Evolutionary conservation across 2,329 filamentous ascomycete species (phyloP), one percentile per base, ranked within the genome.

Genomic region (Colletotrichum sp.): DNA sequence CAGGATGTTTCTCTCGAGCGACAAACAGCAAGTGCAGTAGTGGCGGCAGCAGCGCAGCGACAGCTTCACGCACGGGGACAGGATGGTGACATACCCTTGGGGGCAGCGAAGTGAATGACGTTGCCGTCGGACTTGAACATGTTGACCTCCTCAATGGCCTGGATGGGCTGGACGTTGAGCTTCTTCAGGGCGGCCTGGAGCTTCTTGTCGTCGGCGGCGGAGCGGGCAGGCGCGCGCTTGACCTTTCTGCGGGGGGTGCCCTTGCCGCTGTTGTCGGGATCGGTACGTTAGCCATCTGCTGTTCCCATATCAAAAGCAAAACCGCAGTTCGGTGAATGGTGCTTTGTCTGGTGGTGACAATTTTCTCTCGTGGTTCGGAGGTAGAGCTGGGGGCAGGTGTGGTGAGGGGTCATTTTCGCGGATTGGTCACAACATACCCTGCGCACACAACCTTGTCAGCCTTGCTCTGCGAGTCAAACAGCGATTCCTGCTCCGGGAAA

Each of bases 61-160:
- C 31, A 43, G 47, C 31, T 21, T 8, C 31, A 47, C n/a, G 16
- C 18, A n/a, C 16, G n/a, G 27, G 54, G 36, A 34, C 58, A 58
- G 43, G 66, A 69, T 31, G 72, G 72, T 62, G 34, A 89, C 91
- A 83, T 88, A 98, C 97, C 97, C 91, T 98, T 98, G 81, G 97
- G 97, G 83, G 95, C 95, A 82, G 95, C 94, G 86, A 99, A 99
- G 92, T 99, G 97, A 84, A 99, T 98, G 86, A 99, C 97, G 87
- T 99, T 99, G 87, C 97, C 97, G 85, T 99, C 97, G 85, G 94
- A 94, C 94, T 99, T 99, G 93, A 99, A 99, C 97, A 99, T 99
- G 93, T 99, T 99, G 86, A 99, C 97, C 91, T 99, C 97, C 93
- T 99, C 97, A 82, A 99, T 99, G 79, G 94, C 95, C 90, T 98